phyloP scores from a whole-genome alignment of 768 basidiomycete genomes.

The Boletus reticulatus region DNA sequence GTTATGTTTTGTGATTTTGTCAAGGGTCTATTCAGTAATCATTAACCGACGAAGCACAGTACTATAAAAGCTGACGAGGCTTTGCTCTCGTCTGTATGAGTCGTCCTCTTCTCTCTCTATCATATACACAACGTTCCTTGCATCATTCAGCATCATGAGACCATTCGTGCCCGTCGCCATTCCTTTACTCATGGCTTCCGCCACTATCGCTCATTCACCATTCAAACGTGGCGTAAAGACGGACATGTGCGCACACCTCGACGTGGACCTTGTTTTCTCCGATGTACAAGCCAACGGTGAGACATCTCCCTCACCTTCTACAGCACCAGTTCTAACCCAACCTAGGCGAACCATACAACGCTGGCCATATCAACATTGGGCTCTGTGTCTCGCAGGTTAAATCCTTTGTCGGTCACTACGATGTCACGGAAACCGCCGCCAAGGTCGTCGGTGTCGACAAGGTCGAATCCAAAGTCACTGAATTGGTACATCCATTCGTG shows the following conservation, averaged over 20 bases:
- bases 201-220: slow-evolving; percentile 15
- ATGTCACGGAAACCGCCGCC: slow-evolving; percentile 20
- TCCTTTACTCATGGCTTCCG: slow-evolving; percentile 18
- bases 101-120: not conserved
- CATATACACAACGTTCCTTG: not conserved
- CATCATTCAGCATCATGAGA: slow-evolving; percentile 16
- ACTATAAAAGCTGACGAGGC: slow-evolving; percentile 5
- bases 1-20: too few species aligned
- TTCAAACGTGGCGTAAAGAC: slow-evolving; percentile 2
- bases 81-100: not conserved
- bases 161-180: slow-evolving; percentile 5
- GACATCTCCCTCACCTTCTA: not conserved
- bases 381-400: slow-evolving; percentile 30
- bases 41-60: slow-evolving; percentile 4
- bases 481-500: slow-evolving; percentile 19
- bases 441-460: slow-evolving; percentile 21
- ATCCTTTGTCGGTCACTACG: slow-evolving; percentile 22
- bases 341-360: slow-evolving; percentile 19
- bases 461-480: slow-evolving; percentile 20
- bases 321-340: not conserved
- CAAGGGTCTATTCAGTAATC: too few species aligned
- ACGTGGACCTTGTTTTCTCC: slow-evolving; percentile 15
- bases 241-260: slow-evolving; percentile 18
- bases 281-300: slow-evolving; percentile 14
- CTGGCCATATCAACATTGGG: slow-evolving; percentile 28